Evolutionary conservation across 1,284 basidiomycete species (phyloP).

Genomic region (Apiotrichum mycotoxinovorans): DNA sequence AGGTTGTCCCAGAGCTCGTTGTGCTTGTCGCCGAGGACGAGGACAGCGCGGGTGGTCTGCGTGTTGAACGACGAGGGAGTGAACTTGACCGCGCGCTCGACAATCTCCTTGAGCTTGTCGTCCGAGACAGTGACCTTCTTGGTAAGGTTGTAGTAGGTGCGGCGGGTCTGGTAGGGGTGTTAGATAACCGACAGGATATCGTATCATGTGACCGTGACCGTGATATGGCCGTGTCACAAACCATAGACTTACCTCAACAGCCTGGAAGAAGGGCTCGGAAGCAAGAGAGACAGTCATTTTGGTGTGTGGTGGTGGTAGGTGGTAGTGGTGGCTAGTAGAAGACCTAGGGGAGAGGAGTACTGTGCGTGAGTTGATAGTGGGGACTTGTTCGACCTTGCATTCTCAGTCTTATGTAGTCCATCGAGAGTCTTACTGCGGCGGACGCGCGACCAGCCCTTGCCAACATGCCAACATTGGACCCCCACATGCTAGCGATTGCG

Average conservation of each 20-base stretch:
- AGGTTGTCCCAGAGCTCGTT: conserved; percentile 51
- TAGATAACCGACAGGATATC: neutral
- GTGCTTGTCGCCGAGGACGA: conserved; percentile 51
- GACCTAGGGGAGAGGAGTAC: neutral
- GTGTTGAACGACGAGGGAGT: conserved; percentile 52
- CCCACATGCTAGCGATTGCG: neutral
- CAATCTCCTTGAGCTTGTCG: conserved; percentile 46
- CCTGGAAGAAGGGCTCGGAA: conserved; percentile 35
- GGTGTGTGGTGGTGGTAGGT: neutral
- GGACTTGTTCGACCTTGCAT: neutral
- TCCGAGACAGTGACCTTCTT: conserved; percentile 47
- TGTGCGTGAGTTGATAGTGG: neutral
- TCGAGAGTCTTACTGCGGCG: neutral
- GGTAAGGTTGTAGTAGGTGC: conserved; percentile 51
- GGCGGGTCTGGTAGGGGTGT: conserved; percentile 36
- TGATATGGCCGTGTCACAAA: neutral
- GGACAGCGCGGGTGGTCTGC: conserved; percentile 51
- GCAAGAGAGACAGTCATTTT: conserved; percentile 7
- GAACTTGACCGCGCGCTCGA: conserved; percentile 51
- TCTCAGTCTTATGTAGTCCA: neutral
- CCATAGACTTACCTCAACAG: conserved; percentile 41
- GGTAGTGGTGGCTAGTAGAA: neutral
- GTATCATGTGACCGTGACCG: neutral
- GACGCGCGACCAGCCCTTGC: too few relatives aligned
- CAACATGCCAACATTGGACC: too few relatives aligned